A percentile compares a stretch with the other conserved stretches of the same genome.
phyloP scores from a whole-genome alignment of 495 filamentous ascomycete genomes.

The Hypoxylon lienhwacheense region DNA sequence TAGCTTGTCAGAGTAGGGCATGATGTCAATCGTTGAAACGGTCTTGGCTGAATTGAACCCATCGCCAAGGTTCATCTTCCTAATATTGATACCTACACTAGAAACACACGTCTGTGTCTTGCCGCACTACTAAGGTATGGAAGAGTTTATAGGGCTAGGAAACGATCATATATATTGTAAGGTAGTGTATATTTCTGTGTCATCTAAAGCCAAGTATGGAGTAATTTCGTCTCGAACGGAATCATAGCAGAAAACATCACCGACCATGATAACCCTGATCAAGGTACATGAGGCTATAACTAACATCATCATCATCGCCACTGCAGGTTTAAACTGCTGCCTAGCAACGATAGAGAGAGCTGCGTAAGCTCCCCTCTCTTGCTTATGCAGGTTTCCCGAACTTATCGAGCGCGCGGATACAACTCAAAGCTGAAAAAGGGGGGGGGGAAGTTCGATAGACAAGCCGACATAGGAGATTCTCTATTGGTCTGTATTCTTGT shows the following conservation, averaged over 20 bases:
- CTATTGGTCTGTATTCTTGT: conserved; percentile 12
- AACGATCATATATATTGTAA: too few species aligned
- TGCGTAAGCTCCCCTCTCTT: conserved; percentile 32
- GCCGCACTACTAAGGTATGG: conserved; percentile 6
- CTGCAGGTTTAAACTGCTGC: too few species aligned
- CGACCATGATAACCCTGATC: conserved; percentile 14
- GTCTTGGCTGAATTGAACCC: conserved; percentile 32
- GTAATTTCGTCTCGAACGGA: conserved; percentile 18
- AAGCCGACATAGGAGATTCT: neutral
- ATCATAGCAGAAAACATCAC: conserved; percentile 2
- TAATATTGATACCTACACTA: too few species aligned
- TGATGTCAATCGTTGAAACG: conserved; percentile 34
- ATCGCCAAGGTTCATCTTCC: conserved; percentile 33
- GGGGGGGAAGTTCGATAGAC: conserved; percentile 28
- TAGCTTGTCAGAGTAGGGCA: conserved; percentile 51
- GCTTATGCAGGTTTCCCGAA: conserved; percentile 3
- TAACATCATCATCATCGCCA: conserved; percentile 4
- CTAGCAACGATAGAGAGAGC: conserved; percentile 16
- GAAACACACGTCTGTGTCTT: conserved; percentile 30
- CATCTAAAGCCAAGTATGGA: neutral
- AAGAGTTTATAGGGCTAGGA: conserved; percentile 1
- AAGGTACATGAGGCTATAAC: conserved; percentile 8
- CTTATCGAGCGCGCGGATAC: conserved; percentile 6
- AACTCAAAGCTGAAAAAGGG: conserved; percentile 17
- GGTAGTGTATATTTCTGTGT: too few species aligned